Evolutionary conservation across 108 stramenopile species (phyloP), one percentile per base, ranked within the genome.

Genomic region (Mayamaea pseudoterrestris): DNA sequence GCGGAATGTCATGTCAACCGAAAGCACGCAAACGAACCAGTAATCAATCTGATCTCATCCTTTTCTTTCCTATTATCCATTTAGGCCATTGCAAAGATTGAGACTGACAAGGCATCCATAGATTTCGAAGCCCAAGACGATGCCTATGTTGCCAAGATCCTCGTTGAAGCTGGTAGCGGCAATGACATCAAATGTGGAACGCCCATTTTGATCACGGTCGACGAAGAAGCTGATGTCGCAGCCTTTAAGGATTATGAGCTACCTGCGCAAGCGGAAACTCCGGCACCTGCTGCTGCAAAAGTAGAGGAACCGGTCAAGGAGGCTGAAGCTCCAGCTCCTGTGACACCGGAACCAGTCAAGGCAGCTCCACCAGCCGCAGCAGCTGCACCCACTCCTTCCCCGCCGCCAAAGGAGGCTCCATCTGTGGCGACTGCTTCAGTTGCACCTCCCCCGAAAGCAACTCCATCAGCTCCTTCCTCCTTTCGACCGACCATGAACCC

Each of bases 31-130:
- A n/a, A n/a, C n/a, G n/a, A n/a, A n/a, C n/a, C n/a, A n/a, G n/a
- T n/a, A n/a, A n/a, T n/a, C n/a, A n/a, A n/a, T n/a, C n/a, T n/a
- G n/a, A n/a, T n/a, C n/a, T n/a, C n/a, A n/a, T n/a, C n/a, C n/a
- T n/a, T n/a, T n/a, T n/a, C n/a, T n/a, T n/a, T n/a, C n/a, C n/a
- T n/a, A n/a, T n/a, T n/a, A n/a, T n/a, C n/a, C n/a, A n/a, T n/a
- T n/a, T n/a, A n/a, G n/a, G n/a, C 85, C 41, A 26, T 98, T 34
- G 93, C 93, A 32, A 82, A 95, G 35, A 92, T 99, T 44, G 95
- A 99, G 54, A 99, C 98, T 0, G 98, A 99, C 65, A 99, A 99
- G 69, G 98, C 98, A 13, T 71, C 85, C 42, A 95, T 99, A 36
- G 93, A 87, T 54, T 96, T 94, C 61, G 98, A 97, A 57, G 85